Base-by-base conservation (phyloP, 2,329 filamentous ascomycete genomes). In the Xylariaceae sp. region DNA sequence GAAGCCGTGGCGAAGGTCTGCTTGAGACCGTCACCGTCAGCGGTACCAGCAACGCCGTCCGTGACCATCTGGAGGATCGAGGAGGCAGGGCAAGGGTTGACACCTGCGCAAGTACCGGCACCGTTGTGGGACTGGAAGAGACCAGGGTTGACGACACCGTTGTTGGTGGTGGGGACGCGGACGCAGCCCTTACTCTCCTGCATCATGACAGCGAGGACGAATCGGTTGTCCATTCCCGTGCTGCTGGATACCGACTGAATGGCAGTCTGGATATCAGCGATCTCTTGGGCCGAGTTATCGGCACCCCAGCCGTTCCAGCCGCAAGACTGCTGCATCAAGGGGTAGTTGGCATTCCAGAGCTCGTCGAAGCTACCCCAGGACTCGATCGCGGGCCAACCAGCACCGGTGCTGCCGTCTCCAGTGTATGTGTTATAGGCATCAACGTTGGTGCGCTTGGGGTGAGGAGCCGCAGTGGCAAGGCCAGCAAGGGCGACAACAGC, bases 121-220 rank as follows among this genome's bases (percentile, higher is more conserved):
- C 69, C 70, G 45, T 68, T 58, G 56, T 71, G 68, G 32, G 57
- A 58, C 53, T 72, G 69, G 67, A 71, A 69, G 32, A 72, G 64
- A 44, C 72, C 72, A 0, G 72, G 72, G 61, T 75, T 75, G 47
- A 51, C 51, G 19, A 72, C 69, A 14, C 68, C 68, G 55, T 71
- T 65, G 63, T 68, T 59, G 38, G 70, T 72, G 17, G 70, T 71
- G 2, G 55, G 61, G 18, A 65, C 70, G 27, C 71, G 70, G 15
- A 74, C 71, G 58, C 72, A 74, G 38, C 72, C 72, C 49, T 66
- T 66, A 53, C 66, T 71, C 56, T 75, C 72, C 55, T 75, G 72
- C 63, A 75, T 66, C 35, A 74, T 54, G 49, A 74, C 62, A n/a
- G 71, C 68, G 12, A 75, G 61, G 53, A 75, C 71, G 52, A 72